Percentiles rank a stretch among this genome's conserved stretches.
Conservation (phyloP, 2,329 filamentous ascomycete species). For the Cadophora sp. region DNA sequence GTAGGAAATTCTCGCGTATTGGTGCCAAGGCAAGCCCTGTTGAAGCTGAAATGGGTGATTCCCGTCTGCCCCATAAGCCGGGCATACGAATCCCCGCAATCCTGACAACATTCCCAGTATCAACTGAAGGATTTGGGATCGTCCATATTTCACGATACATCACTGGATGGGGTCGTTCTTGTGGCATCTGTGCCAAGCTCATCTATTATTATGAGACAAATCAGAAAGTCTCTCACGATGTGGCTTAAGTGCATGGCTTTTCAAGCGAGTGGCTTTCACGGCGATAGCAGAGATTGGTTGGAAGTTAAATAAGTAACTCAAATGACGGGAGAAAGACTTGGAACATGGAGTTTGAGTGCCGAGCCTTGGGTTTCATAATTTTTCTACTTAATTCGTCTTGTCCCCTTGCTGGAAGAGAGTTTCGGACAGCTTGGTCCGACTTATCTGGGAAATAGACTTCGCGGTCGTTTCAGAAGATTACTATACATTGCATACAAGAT, state of each 20-base stretch:
- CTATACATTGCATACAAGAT: not conserved
- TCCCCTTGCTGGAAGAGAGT: not conserved
- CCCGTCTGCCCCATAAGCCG: conserved; percentile 3
- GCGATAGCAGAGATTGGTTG: not conserved
- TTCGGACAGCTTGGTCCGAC: not conserved
- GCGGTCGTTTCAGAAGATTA: not conserved
- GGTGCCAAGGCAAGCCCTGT: not conserved
- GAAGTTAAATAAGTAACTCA: not conserved
- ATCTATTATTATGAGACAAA: conserved; percentile 5
- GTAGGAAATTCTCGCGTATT: not conserved
- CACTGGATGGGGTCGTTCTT: not conserved
- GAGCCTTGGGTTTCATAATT: not conserved
- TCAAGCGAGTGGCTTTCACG: not conserved
- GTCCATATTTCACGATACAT: not conserved
- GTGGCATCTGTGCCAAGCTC: not conserved
- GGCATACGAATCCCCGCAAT: not conserved
- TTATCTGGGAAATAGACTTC: not conserved
- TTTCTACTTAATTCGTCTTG: not conserved
- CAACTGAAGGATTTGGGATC: not conserved
- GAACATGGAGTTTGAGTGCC: not conserved
- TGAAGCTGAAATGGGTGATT: not conserved
- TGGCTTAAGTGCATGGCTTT: not conserved
- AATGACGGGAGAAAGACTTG: not conserved
- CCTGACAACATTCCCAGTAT: not conserved
- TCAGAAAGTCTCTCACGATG: not conserved